Evolutionary conservation across 169 alveolate genomes (phyloP).

Genomic region (Perkinsus olseni): DNA sequence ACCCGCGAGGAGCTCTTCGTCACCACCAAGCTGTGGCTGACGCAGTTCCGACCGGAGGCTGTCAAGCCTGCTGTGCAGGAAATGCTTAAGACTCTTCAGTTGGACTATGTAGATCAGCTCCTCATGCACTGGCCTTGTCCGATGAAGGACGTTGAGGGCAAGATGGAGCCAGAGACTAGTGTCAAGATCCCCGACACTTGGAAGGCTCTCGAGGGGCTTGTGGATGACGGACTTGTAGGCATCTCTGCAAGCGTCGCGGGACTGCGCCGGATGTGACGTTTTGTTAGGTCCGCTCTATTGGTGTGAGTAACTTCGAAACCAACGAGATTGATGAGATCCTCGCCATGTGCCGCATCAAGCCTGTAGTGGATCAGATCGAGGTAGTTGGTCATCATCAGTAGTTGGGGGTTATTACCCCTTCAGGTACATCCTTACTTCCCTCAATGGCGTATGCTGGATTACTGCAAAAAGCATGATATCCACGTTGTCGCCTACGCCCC

Average conservation of each 20-base stretch:
- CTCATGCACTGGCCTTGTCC: constrained; percentile 58
- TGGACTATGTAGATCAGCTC: constrained; percentile 45
- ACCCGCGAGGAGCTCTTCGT: constrained; percentile 60
- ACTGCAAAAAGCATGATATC: neutral
- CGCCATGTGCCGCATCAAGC: constrained; percentile 45
- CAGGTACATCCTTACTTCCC: neutral
- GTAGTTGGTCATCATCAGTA: constrained; percentile 33
- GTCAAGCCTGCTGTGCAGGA: constrained; percentile 35
- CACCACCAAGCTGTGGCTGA: constrained; percentile 45
- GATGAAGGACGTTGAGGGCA: constrained; percentile 3
- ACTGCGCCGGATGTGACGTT: neutral
- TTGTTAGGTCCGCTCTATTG: constrained; percentile 27
- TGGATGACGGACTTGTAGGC: constrained; percentile 42
- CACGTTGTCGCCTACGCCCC: neutral
- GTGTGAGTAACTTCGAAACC: constrained; percentile 25
- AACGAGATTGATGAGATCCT: constrained; percentile 35
- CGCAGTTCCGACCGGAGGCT: constrained; percentile 13
- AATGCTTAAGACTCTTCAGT: constrained; percentile 31
- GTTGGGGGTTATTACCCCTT: neutral
- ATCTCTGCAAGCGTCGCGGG: neutral
- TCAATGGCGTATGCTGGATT: neutral
- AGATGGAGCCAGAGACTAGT: neutral
- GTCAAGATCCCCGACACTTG: constrained; percentile 19
- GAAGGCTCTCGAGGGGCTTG: constrained; percentile 45
- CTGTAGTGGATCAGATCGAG: constrained; percentile 59